Base-by-base conservation (phyloP, 345 rosid species). In the Gossypium herbaceum region DNA sequence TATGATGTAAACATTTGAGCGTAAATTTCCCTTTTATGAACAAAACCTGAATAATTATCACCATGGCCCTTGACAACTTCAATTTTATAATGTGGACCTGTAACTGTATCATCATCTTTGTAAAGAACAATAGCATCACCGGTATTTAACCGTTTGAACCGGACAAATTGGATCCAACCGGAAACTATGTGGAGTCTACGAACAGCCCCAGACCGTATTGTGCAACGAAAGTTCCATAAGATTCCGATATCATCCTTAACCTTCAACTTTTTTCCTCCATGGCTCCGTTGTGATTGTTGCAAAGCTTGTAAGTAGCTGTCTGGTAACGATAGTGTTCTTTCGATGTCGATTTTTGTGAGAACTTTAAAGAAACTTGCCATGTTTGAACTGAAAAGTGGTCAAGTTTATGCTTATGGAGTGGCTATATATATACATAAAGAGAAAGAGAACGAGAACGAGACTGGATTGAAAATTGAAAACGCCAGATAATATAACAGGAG, bases 301-400 rank as follows among this genome's bases (percentile, higher is more conserved):
- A 60, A 47, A 57, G 54, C 16, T 27, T 3, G 68, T 2, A 13
- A 2, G 43, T n/a, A 29, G 57, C 20, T 17, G 6, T 29, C 7
- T 13, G 75, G 7, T 22, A 58, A 27, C 1, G 45, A 73, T 25
- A 73, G n/a, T 59, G 58, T 60, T 47, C 68, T 73, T 58, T 73
- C 68, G 3, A 47, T 4, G 24, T 73, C 76, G 12, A 16, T n/a
- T 1, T 8, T 47, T 12, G 58, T 60, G 1, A 73, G 76, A 3
- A 45, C 76, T 27, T 47, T 73, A 1, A 10, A 1, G 57, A 73
- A 59, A 47, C 47, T 9, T 7, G 9, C 13, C 76, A 73, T 73
- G 15, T 6, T 10, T 43, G 7, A 34, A 34, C 41, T 34, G 41
- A 1, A 34, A 34, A 34, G 2, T 10, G 50, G 12, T 45, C 50